A percentile compares a stretch with the other conserved stretches of the same genome.
Conservation (phyloP, 352 stramenopile genomes). For the Phytophthora tentaculata region DNA sequence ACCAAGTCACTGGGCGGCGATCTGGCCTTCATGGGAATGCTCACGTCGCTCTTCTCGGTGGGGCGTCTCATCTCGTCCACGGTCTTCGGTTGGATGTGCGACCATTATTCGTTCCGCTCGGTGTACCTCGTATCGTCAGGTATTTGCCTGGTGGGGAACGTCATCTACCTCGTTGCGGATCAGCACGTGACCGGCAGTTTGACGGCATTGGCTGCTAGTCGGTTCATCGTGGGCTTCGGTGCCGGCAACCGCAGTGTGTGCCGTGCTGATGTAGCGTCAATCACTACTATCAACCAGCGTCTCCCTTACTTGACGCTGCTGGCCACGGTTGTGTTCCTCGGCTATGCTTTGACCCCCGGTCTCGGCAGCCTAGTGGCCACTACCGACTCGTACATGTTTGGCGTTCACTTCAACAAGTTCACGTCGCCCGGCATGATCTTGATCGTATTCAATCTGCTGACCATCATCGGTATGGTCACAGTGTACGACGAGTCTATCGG, state of each 20-base stretch:
- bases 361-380: slow-evolving; percentile 66
- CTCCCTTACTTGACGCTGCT: slow-evolving; percentile 75
- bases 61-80: slow-evolving; percentile 76
- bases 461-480: slow-evolving; percentile 65
- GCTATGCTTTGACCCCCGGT: slow-evolving; percentile 70
- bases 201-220: slow-evolving; percentile 52
- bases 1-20: slow-evolving; percentile 75
- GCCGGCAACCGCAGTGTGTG: slow-evolving; percentile 79
- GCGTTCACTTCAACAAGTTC: slow-evolving; percentile 77
- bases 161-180: slow-evolving; percentile 73
- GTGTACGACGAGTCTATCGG: slow-evolving; percentile 62
- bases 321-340: slow-evolving; percentile 72
- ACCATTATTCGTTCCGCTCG: slow-evolving; percentile 77
- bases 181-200: slow-evolving; percentile 62
- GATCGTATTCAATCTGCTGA: slow-evolving; percentile 59
- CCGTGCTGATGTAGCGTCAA: slow-evolving; percentile 67
- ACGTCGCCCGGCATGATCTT: slow-evolving; percentile 69
- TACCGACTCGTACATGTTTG: slow-evolving; percentile 52
- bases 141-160: slow-evolving; percentile 70
- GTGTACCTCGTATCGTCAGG: slow-evolving; percentile 75
- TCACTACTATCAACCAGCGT: slow-evolving; percentile 73
- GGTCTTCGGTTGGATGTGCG: slow-evolving; percentile 83
- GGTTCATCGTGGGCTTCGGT: slow-evolving; percentile 78
- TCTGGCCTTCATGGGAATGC: slow-evolving; percentile 74
- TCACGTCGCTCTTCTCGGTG: slow-evolving; percentile 81